These are phyloP conservation scores for Planoprotostelium fungivorum DNA, from an alignment of 78 protist genomes.

Conservation along the genomic window DNA sequence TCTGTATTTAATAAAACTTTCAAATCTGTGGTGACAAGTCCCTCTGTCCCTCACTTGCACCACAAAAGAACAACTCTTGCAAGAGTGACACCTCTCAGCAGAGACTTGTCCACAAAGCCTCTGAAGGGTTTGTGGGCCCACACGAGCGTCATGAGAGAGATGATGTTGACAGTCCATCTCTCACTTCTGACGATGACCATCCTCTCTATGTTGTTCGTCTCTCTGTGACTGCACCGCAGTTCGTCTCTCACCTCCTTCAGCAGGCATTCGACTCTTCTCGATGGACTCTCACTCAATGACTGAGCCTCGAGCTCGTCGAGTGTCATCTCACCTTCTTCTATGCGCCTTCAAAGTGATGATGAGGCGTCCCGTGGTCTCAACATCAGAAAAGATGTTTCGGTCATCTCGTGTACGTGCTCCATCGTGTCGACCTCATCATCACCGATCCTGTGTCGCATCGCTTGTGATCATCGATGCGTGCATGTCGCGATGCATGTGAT, in stretches of 20 bases:
- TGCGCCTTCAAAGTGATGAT: constrained; percentile 46
- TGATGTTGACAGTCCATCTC: too few species aligned
- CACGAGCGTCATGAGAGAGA: too few species aligned
- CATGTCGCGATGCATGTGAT: too few species aligned
- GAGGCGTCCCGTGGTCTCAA: constrained; percentile 69
- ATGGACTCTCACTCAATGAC: constrained; percentile 89
- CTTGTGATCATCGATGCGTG: too few species aligned
- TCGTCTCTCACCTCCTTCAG: constrained; percentile 91
- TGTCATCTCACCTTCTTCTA: constrained; percentile 73
- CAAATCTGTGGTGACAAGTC: too few species aligned
- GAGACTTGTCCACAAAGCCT: too few species aligned
- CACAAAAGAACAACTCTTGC: too few species aligned
- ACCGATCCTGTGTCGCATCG: constrained; percentile 50
- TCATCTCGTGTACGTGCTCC: constrained; percentile 94
- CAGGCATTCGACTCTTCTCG: constrained; percentile 89
- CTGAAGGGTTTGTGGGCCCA: too few species aligned
- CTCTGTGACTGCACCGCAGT: constrained; percentile 45
- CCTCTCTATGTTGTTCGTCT: constrained; percentile 80
- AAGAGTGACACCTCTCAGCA: too few species aligned
- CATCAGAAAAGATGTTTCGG: constrained; percentile 92
- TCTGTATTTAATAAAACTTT: too few species aligned
- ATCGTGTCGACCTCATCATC: constrained; percentile 86
- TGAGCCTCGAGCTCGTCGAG: constrained; percentile 68
- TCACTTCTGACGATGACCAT: too few species aligned
- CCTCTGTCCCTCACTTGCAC: too few species aligned